Evolutionary conservation across 2,329 filamentous ascomycete genomes (phyloP), one percentile per base, ranked within the genome.

Genomic region (Claviceps sp.): DNA sequence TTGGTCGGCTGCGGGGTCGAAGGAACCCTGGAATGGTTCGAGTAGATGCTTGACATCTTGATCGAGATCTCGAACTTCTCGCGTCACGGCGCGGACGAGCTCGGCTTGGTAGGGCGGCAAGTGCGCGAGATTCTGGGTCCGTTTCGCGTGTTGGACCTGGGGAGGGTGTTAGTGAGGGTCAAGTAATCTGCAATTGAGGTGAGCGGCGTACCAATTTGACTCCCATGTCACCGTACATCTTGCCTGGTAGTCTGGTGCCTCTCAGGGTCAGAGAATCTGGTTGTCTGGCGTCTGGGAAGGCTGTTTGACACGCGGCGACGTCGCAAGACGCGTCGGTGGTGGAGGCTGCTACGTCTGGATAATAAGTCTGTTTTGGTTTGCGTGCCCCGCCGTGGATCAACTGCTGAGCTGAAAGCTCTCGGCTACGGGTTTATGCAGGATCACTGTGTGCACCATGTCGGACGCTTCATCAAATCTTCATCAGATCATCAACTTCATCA

Each of bases 111-210:
- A 97, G 3, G 89, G 84, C 1, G 93, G 93, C 2, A 98, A 79
- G 65, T 94, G 82, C 37, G 83, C 73, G 52, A 98, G 80, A 58
- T 87, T 85, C 68, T 93, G 88, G 18, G 87, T 95, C 65, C 93
- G 82, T 76, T 97, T 97, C 66, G 93, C 93, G 74, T 97, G 87
- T 74, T 91, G 86, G 60, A 94, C 90, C 88, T 95, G 59, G 30
- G 37, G 37, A 54, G 50, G 34, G 6, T 11, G 5, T 55, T 13
- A 50, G 37, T 47, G n/a, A n/a, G 14, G 38, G n/a, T 3, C n/a
- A 5, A 37, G 14, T 14, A 5, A 45, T 42, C 37, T 50, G 40
- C 47, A 44, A 11, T 22, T 18, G 8, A 16, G n/a, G n/a, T 41
- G 14, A 40, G 49, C 40, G 50, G 58, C 71, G 62, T 70, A 91